Conservation (phyloP, 129 eudicot species). For the carrot (Daucus carota) region DNA sequence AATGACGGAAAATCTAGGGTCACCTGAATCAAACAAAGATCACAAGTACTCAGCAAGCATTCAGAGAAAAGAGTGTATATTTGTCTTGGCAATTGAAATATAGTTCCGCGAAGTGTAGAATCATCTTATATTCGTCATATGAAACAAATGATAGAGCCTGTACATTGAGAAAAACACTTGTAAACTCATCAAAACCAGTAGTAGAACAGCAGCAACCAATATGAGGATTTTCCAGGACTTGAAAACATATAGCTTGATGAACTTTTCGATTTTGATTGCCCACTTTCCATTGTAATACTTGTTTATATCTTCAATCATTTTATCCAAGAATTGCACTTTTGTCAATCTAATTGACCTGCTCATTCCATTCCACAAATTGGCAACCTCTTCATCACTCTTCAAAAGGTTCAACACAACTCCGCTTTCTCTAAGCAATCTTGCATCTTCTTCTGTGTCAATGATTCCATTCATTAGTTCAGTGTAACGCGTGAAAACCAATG, state of each 20-base stretch:
- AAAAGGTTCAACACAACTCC: conserved; percentile 53
- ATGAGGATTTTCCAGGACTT: conserved; percentile 58
- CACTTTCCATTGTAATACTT: conserved; percentile 39
- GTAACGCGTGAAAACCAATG: conserved; percentile 60
- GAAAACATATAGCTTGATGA: conserved; percentile 37
- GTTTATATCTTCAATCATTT: conserved; percentile 66
- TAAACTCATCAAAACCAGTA: conserved; percentile 38
- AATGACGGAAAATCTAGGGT: not conserved
- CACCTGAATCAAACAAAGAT: not conserved
- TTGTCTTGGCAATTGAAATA: no score
- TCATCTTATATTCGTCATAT: not conserved
- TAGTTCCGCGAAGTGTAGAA: not conserved
- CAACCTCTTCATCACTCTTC: conserved; percentile 76
- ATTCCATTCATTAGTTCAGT: conserved; percentile 80
- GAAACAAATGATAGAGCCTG: conserved; percentile 19
- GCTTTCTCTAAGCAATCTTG: conserved; percentile 31
- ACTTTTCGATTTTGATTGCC: conserved; percentile 38
- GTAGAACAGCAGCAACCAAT: conserved; percentile 39
- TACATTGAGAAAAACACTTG: conserved; percentile 41
- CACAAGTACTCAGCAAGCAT: no score
- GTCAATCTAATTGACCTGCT: conserved; percentile 51
- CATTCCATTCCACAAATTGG: conserved; percentile 78
- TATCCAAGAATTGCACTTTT: conserved; percentile 47
- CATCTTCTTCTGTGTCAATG: conserved; percentile 68
- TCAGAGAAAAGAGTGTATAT: no score